Evolutionary conservation across 306 rosid genomes (phyloP).

Genomic region (Cucumis melo): DNA sequence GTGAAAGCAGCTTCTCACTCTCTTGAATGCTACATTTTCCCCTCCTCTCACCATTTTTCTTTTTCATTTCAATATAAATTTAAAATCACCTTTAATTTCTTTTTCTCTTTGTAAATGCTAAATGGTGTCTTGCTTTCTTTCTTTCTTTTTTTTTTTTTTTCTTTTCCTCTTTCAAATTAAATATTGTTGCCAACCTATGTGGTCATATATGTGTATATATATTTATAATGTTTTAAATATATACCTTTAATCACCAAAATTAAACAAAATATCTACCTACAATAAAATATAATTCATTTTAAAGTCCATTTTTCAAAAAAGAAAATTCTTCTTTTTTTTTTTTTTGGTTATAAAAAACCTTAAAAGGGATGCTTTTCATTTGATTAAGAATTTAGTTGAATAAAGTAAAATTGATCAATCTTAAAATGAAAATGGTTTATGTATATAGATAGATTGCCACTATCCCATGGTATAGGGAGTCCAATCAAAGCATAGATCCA

Average conservation of each 20-base stretch:
- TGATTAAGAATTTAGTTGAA: neutral
- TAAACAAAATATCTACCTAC: neutral
- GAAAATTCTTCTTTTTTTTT: too few relatives aligned
- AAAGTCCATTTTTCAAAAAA: too few relatives aligned
- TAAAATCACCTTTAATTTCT: neutral
- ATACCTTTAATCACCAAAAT: neutral
- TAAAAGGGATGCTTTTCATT: too few relatives aligned
- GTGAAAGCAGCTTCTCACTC: conserved; percentile 4
- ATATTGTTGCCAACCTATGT: neutral
- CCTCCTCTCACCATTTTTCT: neutral
- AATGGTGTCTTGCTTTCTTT: neutral
- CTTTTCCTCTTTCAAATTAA: neutral
- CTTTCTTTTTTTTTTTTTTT: neutral
- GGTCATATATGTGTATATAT: neutral
- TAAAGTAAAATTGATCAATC: neutral
- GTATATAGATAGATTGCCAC: neutral
- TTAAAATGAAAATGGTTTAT: neutral
- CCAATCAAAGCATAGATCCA: conserved; percentile 10
- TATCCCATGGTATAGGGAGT: conserved; percentile 9
- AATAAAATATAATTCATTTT: neutral
- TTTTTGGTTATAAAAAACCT: too few relatives aligned
- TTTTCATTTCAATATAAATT: neutral
- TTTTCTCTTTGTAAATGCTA: neutral
- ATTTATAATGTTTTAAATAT: neutral
- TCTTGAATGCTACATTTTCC: conserved; percentile 1